Evolutionary conservation across 2,329 filamentous ascomycete species (phyloP).

Genomic region (Fusarium sp.): DNA sequence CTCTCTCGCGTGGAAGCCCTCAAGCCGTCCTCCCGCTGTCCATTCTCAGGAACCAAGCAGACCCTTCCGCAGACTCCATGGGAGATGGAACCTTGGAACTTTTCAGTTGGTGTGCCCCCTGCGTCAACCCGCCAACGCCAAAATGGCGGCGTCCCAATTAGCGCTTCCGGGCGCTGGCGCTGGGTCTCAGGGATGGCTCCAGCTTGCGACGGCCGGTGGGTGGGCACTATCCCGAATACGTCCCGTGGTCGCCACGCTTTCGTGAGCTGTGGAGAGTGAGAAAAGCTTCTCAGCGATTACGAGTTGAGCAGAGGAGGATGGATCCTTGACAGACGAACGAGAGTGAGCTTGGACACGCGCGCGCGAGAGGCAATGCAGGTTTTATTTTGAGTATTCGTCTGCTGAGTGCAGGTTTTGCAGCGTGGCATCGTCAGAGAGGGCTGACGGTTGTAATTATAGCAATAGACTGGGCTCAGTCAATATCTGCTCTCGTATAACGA

Average conservation of each 20-base stretch:
- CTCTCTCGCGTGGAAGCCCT: conserved; percentile 22
- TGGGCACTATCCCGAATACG: conserved; percentile 3
- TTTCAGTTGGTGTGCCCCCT: conserved; percentile 32
- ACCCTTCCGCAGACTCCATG: conserved; percentile 1
- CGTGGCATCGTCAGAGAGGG: background rate
- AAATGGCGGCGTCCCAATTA: conserved; percentile 28
- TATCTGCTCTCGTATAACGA: background rate
- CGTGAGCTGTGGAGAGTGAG: background rate
- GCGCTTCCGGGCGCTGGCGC: conserved; percentile 21
- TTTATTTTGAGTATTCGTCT: background rate
- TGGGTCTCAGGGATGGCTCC: background rate
- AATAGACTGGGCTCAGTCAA: background rate
- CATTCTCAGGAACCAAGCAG: conserved; percentile 10
- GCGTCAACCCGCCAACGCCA: conserved; percentile 44
- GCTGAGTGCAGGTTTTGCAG: background rate
- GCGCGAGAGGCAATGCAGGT: background rate
- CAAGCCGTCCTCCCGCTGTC: background rate
- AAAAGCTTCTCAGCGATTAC: conserved; percentile 1
- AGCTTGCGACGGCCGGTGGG: conserved; percentile 10
- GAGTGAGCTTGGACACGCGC: conserved; percentile 23
- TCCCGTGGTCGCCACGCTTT: conserved; percentile 5
- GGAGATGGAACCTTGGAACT: background rate
- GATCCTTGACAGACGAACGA: conserved; percentile 18
- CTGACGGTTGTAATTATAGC: background rate
- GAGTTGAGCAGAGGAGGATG: background rate